These are phyloP conservation scores for Hygrophorus pudorinus DNA, from an alignment of 768 basidiomycete species.

Conservation along the genomic window DNA sequence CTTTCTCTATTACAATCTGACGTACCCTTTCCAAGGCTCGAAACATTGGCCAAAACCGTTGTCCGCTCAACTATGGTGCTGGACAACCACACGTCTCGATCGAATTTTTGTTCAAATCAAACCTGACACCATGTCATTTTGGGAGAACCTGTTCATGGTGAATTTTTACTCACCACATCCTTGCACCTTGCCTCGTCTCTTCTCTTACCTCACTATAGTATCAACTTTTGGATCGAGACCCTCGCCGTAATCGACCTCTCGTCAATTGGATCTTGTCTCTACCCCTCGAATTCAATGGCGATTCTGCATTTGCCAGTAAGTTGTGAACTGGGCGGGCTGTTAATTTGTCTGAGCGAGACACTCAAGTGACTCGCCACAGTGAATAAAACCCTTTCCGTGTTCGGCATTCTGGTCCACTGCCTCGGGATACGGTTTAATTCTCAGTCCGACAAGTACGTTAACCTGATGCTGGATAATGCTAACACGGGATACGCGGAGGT, in stretches of 20 bases:
- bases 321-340: constrained; percentile 7
- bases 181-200: constrained; percentile 2
- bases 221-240: constrained; percentile 62
- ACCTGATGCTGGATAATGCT: constrained; percentile 64
- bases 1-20: background rate
- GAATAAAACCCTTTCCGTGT: constrained; percentile 61
- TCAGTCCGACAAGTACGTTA: constrained; percentile 56
- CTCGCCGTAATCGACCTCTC: constrained; percentile 62
- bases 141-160: constrained; percentile 60
- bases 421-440: constrained; percentile 59
- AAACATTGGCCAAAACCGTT: constrained; percentile 70
- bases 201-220: constrained; percentile 26
- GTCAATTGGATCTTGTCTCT: constrained; percentile 70
- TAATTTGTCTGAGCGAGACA: background rate
- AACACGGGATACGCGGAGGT: constrained; percentile 85
- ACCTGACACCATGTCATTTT: constrained; percentile 73
- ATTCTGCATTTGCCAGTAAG: constrained; percentile 82
- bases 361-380: constrained; percentile 34
- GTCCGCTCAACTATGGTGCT: constrained; percentile 55
- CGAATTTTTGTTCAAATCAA: constrained; percentile 66
- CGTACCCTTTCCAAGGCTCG: constrained; percentile 37
- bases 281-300: constrained; percentile 72
- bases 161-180: constrained; percentile 11
- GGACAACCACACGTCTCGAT: constrained; percentile 54
- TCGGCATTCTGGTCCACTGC: constrained; percentile 57